Conservation (phyloP, 1,139 yeast species). For the Taphrina pruni region DNA sequence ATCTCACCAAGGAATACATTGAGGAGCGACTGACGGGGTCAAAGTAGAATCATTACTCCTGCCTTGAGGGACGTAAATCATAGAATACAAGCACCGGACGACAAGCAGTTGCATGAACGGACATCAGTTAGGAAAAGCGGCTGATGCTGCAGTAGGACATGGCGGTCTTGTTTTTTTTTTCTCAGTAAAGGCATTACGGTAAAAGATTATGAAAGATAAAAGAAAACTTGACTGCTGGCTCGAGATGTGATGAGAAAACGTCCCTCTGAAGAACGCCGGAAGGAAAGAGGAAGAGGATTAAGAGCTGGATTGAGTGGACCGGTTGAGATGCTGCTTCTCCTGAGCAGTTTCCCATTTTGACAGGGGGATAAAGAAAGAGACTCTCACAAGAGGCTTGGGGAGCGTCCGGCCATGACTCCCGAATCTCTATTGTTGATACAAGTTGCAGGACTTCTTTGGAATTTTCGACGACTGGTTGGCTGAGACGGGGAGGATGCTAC, state of each 20-base stretch:
- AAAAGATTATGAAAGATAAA: not conserved
- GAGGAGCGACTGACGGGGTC: conserved; percentile 30
- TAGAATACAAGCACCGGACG: not conserved
- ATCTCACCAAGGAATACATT: conserved; percentile 39
- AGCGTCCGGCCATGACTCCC: conserved; percentile 1
- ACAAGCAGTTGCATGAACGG: no score
- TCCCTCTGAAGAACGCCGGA: not conserved
- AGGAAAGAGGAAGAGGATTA: not conserved
- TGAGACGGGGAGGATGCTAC: not conserved
- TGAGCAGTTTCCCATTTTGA: no score
- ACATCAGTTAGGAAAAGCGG: no score
- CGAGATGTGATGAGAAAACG: not conserved
- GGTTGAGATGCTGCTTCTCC: not conserved
- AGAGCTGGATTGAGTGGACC: not conserved
- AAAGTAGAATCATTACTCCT: not conserved
- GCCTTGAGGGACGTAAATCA: no score
- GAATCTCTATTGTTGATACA: conserved; percentile 7
- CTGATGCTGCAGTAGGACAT: no score
- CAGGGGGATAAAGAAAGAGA: not conserved
- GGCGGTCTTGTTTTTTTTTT: no score
- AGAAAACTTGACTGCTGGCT: conserved; percentile 1
- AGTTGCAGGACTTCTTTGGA: not conserved
- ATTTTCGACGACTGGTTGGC: not conserved
- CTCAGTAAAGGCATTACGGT: conserved; percentile 1
- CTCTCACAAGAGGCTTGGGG: conserved; percentile 7